Evolutionary conservation across 1,284 basidiomycete genomes (phyloP), one percentile per base, ranked within the genome.

Genomic region (Ceratobasidium sp.): DNA sequence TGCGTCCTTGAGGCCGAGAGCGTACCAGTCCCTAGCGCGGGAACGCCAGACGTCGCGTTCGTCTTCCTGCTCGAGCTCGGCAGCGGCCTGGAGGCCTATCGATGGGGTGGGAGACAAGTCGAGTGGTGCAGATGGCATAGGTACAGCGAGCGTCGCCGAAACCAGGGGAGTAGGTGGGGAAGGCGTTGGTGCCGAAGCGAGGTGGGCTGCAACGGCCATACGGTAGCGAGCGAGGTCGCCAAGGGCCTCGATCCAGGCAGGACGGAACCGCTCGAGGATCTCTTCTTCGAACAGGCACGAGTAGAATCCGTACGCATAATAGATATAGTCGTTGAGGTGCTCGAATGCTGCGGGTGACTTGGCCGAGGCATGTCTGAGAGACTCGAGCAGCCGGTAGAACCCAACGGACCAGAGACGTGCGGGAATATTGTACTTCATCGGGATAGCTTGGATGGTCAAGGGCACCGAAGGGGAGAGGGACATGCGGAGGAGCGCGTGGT

Each of bases 221-320:
- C 95, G 90, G 83, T 98, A 99, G 37, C 97, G 88, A 0, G 97
- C 96, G 44, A 99, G 88, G 84, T 99, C 97, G 32, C 97, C 97
- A 15, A 99, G 90, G 5, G 96, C 95, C 83, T 99, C 97, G 70
- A 99, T 90, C 96, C 97, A 99, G 0, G 91, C 91, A 0, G 90
- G 87, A 76, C 92, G 90, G 86, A 97, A 97, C 9, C 85, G 84
- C 13, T 84, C 84, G 70, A 98, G 89, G 1, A 86, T 88, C 22
- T 90, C 90, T 81, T 97, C 93, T 82, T 99, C 97, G 73, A 96
- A 87, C 7, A 99, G 88, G 59, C 92, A 91, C 0, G 95, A 93
- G 85, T 99, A 99, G 81, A 97, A 97, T 0, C 91, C 91, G 84
- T 99, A 99, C 0, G 97, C 94, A 80, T 95, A 97, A 82, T 97